Base-by-base conservation (phyloP, 2,329 filamentous ascomycete species). In the Macrophomina tecta region DNA sequence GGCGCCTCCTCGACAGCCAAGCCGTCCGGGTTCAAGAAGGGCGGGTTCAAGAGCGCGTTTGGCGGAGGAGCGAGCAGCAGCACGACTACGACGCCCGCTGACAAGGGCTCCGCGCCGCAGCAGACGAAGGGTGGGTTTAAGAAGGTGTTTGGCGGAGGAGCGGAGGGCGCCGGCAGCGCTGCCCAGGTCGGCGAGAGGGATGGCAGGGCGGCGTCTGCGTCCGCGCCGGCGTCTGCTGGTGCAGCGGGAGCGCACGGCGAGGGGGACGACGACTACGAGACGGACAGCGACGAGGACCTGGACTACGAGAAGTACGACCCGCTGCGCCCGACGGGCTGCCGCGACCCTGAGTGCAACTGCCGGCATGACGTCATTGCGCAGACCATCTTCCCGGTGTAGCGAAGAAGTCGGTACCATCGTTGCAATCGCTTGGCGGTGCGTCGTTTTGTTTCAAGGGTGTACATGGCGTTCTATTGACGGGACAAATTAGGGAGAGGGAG, bases 1-100 rank as follows among this genome's bases (percentile, higher is more conserved):
- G 69, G 18, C 70, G 68, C 64, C 23, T 23, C 23, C 23, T 23
- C 23, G 23, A 23, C 23, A 23, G 23, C 36, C 36, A 38, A 71
- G 70, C 1, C 80, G 81, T 0, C 36, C 4, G 85, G 87, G 0
- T 88, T 90, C 71, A 91, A 94, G 80, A 95, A 94, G 75, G 89
- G 90, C 1, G 92, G 91, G 0, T 94, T 94, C 78, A 94, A 92
- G 79, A 90, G 89, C 72, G 90, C 91, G 1, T 91, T 65, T 18
- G 67, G 32, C 74, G 12, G 79, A 23, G 23, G 23, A 23, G 23
- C 23, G 23, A 23, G 23, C 23, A 23, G 23, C 23, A 23, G 23
- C 23, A 23, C 23, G 23, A 23, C 23, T 23, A 23, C 23, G 23
- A 23, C 23, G 23, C 23, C 23, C 23, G 23, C 23, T 3, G 23